phyloP scores from a whole-genome alignment of 371 early-diverging fungal genomes.

The Saksenaea oblongispora region DNA sequence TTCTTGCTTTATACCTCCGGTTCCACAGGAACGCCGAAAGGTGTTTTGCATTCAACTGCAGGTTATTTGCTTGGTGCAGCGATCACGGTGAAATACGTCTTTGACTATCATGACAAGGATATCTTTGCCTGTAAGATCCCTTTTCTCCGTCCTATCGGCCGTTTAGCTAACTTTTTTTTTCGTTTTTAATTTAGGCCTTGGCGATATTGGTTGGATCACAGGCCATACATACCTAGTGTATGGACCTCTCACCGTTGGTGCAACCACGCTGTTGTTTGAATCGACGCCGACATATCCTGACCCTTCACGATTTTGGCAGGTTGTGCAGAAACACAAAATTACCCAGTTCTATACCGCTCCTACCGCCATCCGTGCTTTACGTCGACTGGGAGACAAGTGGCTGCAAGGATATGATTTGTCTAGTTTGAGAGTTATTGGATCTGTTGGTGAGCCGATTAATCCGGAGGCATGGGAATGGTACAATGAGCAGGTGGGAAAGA shows the following conservation, averaged over 20 bases:
- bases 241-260: slow-evolving; percentile 91
- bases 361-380: slow-evolving; percentile 95
- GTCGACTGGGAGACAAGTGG: slow-evolving; percentile 84
- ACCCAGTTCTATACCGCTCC: slow-evolving; percentile 99
- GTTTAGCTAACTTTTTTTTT: neutral
- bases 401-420: slow-evolving; percentile 75
- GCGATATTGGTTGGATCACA: slow-evolving; percentile 82
- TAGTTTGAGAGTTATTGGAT: slow-evolving; percentile 88
- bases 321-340: slow-evolving; percentile 83
- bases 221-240: slow-evolving; percentile 93
- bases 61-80: slow-evolving; percentile 94
- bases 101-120: slow-evolving; percentile 87
- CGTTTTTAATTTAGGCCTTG: slow-evolving; percentile 29
- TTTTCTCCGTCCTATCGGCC: slow-evolving; percentile 10
- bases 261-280: slow-evolving; percentile 94
- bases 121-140: slow-evolving; percentile 70
- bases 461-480: slow-evolving; percentile 99
- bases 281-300: slow-evolving; percentile 86
- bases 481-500: slow-evolving; percentile 83
- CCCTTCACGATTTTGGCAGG: slow-evolving; percentile 83
- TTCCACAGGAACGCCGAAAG: slow-evolving; percentile 95
- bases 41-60: slow-evolving; percentile 89
- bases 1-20: slow-evolving; percentile 98
- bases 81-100: slow-evolving; percentile 86
- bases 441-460: slow-evolving; percentile 98